Base-by-base conservation (phyloP, 2,329 filamentous ascomycete genomes). In the Aspergillus clavatus region DNA sequence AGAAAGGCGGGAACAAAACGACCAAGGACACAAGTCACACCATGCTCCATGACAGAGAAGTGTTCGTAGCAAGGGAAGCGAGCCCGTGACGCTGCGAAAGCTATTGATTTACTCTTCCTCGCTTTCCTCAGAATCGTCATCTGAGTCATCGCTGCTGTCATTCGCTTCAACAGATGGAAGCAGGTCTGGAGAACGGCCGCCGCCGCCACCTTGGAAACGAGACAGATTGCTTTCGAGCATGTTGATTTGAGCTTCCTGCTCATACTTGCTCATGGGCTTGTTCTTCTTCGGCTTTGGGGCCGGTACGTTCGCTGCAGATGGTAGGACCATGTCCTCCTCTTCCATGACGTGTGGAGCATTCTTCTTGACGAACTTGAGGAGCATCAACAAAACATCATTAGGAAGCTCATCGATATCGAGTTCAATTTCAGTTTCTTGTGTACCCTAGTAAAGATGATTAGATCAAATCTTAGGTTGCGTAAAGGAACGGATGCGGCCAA, bases 241-340 rank as follows among this genome's bases (percentile, higher is more conserved):
- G 40, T 72, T 71, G 49, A 76, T 76, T 50, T 73, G 70, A 27
- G 69, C 70, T 51, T 76, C 72, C 55, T 75, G 73, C 52, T 75
- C 72, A 40, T 66, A 67, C 54, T 74, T 75, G 60, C 69, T 74
- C 72, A 75, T 75, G 1, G 72, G 72, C 58, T 75, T 75, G 54
- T 73, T 74, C 59, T 75, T 76, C 61, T 75, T 76, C 2, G 68
- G 64, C 54, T 73, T 74, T 3, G 69, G 56, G 14, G 65, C 60
- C 3, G 66, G 61, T 14, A 67, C 54, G n/a, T 57, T 62, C 23
- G 59, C 53, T 21, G 58, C 44, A 14, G 45, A 36, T n/a, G 69
- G 63, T 11, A 66, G 53, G 4, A 56, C 57, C 3, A 60, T 50
- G 11, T 74, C 71, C 24, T 74, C 70, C 36, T 70, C 68, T 45